Conservation (phyloP, 768 basidiomycete genomes). For the Rickenella mellea region DNA sequence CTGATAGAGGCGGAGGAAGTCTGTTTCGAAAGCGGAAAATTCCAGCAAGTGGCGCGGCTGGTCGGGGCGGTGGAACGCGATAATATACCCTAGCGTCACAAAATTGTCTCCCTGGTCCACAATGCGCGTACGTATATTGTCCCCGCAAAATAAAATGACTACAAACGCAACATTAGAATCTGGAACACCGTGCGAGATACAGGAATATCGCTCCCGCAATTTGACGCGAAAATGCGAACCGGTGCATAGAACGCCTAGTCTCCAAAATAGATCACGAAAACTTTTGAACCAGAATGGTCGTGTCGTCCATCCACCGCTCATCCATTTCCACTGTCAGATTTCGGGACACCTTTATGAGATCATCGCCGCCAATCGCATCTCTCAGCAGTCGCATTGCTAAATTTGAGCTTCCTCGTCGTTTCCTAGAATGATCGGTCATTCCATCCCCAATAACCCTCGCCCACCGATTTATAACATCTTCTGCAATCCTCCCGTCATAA, state of each 20-base stretch:
- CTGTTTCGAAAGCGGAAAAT: slow-evolving; percentile 9
- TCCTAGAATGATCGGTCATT: too few species aligned
- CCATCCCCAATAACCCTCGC: slow-evolving; percentile 19
- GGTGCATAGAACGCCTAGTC: too few species aligned
- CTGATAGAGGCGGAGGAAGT: background rate
- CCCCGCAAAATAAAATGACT: too few species aligned
- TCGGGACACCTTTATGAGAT: slow-evolving; percentile 30
- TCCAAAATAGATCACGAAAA: slow-evolving; percentile 1
- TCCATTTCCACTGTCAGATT: slow-evolving; percentile 39
- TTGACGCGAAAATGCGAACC: too few species aligned
- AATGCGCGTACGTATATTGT: too few species aligned
- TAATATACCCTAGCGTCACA: too few species aligned
- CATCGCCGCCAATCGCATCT: slow-evolving; percentile 34
- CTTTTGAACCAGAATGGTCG: slow-evolving; percentile 32
- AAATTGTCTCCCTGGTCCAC: too few species aligned
- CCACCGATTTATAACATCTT: slow-evolving; percentile 26
- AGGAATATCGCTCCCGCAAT: too few species aligned
- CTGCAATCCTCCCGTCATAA: slow-evolving; percentile 21
- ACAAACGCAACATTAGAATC: too few species aligned
- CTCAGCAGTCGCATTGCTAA: slow-evolving; percentile 33
- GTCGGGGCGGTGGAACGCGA: too few species aligned
- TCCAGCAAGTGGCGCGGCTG: too few species aligned
- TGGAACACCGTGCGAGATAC: too few species aligned
- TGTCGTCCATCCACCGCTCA: slow-evolving; percentile 50
- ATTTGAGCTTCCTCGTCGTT: slow-evolving; percentile 7